Percentiles rank a stretch among this genome's conserved stretches.
Evolutionary conservation across 179 eudicot species (phyloP).

Genomic region (Gypsophila paniculata): DNA sequence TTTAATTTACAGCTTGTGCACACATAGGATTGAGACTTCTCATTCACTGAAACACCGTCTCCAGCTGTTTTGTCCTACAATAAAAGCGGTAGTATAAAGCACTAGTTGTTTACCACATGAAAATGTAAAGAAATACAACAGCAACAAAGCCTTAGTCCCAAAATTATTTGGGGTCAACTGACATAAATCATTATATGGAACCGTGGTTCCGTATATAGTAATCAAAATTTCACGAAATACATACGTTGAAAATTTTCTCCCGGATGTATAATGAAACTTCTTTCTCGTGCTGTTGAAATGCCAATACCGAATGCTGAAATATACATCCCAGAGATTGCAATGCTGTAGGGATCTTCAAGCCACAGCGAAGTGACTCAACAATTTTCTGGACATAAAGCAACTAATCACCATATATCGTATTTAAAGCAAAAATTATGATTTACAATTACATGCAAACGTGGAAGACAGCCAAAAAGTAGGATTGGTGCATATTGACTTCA

Average conservation of each 20-base stretch:
- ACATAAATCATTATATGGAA: too few relatives aligned
- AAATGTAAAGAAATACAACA: neutral
- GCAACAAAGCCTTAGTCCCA: too few relatives aligned
- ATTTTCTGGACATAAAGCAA: slow-evolving; percentile 47
- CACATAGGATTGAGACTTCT: slow-evolving; percentile 35
- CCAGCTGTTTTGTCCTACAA: slow-evolving; percentile 40
- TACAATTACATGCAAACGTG: neutral
- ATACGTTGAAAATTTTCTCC: slow-evolving; percentile 44
- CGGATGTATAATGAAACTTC: slow-evolving; percentile 51
- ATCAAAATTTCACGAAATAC: neutral
- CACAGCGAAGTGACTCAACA: slow-evolving; percentile 49
- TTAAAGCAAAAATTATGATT: too few relatives aligned
- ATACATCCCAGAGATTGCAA: slow-evolving; percentile 84
- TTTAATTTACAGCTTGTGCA: slow-evolving; percentile 48
- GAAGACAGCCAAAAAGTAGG: neutral
- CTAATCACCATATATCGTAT: neutral
- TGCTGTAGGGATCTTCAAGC: slow-evolving; percentile 59
- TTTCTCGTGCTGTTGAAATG: slow-evolving; percentile 52
- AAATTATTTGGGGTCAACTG: too few relatives aligned
- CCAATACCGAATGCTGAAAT: slow-evolving; percentile 55
- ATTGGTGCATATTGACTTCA: neutral
- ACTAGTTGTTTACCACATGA: slow-evolving; percentile 3
- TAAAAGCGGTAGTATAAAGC: neutral
- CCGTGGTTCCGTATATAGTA: too few relatives aligned
- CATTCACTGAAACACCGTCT: slow-evolving; percentile 29